Conservation (phyloP, 768 basidiomycete species). For the Candolleomyces efflorescens region DNA sequence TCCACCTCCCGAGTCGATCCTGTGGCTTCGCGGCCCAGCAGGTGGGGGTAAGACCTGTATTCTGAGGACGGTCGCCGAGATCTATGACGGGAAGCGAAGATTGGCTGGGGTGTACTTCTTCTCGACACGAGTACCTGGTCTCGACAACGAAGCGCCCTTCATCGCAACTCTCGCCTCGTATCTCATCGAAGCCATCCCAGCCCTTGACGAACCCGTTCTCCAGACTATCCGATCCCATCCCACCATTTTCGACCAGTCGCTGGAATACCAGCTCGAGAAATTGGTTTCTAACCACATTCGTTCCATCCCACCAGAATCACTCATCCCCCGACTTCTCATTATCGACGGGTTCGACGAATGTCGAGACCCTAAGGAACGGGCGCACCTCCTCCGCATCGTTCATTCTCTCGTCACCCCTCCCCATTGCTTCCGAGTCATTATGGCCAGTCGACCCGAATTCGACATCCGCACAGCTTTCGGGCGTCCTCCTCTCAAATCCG, state of each 20-base stretch:
- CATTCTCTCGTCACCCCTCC: background rate
- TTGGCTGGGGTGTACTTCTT: background rate
- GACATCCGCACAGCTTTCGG: background rate
- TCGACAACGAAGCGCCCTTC: background rate
- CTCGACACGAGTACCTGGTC: background rate
- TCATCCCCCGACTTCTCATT: too few relatives aligned
- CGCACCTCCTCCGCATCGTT: background rate
- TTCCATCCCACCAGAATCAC: background rate
- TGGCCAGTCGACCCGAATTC: constrained; percentile 9
- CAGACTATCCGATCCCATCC: background rate
- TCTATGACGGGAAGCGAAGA: too few relatives aligned
- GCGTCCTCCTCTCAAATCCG: background rate
- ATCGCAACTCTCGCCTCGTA: background rate
- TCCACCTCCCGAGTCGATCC: background rate
- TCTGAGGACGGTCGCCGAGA: background rate
- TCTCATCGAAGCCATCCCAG: background rate
- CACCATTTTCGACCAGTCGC: background rate
- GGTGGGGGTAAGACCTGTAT: background rate
- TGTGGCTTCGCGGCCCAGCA: background rate
- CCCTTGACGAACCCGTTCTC: background rate
- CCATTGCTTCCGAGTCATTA: background rate
- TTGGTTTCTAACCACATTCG: background rate
- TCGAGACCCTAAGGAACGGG: background rate
- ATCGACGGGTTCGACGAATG: constrained; percentile 13
- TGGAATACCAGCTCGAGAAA: background rate